Evolutionary conservation across 176 grass and related monocot genomes (phyloP), one percentile per base, ranked within the genome.

Genomic region (Alopecurus myosuroides): DNA sequence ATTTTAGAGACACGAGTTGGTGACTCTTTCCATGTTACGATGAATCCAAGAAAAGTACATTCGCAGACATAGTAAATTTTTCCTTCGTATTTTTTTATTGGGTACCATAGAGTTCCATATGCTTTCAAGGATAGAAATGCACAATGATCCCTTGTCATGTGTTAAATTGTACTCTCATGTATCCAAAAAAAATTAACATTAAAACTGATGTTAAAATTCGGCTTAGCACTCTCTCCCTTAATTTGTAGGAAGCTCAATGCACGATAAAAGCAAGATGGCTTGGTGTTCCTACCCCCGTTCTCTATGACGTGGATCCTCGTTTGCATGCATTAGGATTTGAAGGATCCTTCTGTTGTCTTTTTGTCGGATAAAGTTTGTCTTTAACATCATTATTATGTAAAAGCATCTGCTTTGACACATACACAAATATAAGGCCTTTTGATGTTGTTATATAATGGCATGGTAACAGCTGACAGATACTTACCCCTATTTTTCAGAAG

Each of bases 261-360:
- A 94, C 90, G 90, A 97, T 90, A 81, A 97, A 93, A 93, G 90
- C 92, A n/a, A 89, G 95, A 77, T 64, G 79, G 73, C 84, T 97
- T 88, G 95, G 92, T 89, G n/a, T n/a, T n/a, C n/a, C n/a, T n/a
- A n/a, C n/a, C n/a, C n/a, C n/a, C n/a, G n/a, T n/a, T n/a, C n/a
- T n/a, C n/a, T n/a, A n/a, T n/a, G n/a, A n/a, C n/a, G n/a, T n/a
- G n/a, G n/a, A n/a, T n/a, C n/a, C n/a, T n/a, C n/a, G n/a, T n/a
- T n/a, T n/a, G n/a, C n/a, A n/a, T n/a, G n/a, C n/a, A n/a, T n/a
- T n/a, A n/a, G n/a, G n/a, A n/a, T n/a, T n/a, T n/a, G n/a, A n/a
- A n/a, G n/a, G n/a, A n/a, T n/a, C n/a, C n/a, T n/a, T n/a, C n/a
- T n/a, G n/a, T n/a, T n/a, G n/a, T n/a, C n/a, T n/a, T n/a, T n/a